A percentile compares a stretch with the other conserved stretches of the same genome.
Conservation (phyloP, 2,329 filamentous ascomycete genomes). For the Emmonsiellopsis sp. region DNA sequence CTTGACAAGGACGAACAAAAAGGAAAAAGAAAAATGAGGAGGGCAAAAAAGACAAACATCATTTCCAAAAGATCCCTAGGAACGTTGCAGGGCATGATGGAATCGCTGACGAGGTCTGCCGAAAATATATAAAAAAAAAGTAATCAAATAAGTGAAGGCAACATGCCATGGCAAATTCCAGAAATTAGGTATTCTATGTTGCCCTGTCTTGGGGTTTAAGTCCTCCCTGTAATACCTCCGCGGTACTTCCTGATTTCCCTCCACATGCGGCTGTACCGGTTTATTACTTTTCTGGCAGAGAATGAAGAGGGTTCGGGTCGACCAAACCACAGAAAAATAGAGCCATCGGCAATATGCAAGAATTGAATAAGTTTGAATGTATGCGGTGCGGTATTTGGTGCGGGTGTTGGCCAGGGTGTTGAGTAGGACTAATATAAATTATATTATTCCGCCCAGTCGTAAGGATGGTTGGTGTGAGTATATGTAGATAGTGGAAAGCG, state of each 20-base stretch:
- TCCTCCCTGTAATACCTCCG: too few relatives aligned
- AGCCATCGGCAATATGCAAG: not conserved
- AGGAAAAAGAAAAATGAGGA: conserved; percentile 15
- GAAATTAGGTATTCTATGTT: not conserved
- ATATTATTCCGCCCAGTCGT: not conserved
- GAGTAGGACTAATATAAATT: not conserved
- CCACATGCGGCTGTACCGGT: too few relatives aligned
- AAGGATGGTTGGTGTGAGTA: too few relatives aligned
- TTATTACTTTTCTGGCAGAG: not conserved
- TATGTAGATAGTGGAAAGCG: too few relatives aligned
- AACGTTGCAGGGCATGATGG: conserved; percentile 26
- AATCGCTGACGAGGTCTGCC: too few relatives aligned
- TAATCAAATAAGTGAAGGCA: conserved; percentile 12
- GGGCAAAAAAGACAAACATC: conserved; percentile 6
- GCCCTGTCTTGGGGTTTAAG: too few relatives aligned
- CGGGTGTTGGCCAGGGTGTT: too few relatives aligned
- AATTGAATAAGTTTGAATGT: not conserved
- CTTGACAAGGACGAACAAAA: not conserved
- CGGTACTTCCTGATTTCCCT: too few relatives aligned
- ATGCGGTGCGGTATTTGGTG: not conserved
- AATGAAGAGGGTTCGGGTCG: not conserved
- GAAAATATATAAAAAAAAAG: not conserved
- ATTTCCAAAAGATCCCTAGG: conserved; percentile 23
- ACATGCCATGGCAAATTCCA: not conserved
- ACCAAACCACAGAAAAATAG: not conserved